Base-by-base conservation (phyloP, 192 early-diverging fungal genomes). In the Phycomyces blakesleeanus region DNA sequence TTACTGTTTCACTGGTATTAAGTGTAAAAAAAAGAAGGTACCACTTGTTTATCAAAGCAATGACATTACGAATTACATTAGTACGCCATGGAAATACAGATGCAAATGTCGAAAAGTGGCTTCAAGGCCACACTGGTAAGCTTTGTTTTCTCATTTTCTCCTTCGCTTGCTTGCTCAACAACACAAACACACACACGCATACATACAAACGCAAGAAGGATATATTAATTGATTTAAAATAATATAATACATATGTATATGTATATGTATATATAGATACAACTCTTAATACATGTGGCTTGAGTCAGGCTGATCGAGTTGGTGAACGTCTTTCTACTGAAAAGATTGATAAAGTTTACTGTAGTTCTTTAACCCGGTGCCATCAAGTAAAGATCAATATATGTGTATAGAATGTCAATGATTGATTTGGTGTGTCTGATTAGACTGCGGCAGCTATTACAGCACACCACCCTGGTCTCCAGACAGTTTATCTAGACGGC, bases 81-180 rank as follows among this genome's bases (percentile, higher is more conserved):
- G 55, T 67, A 3, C 55, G 71, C 16, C 71, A 73, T 55, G 71
- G 71, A 37, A 73, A 73, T 54, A 73, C 71, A 1, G 71, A 73
- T 63, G 71, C 71, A 0, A 73, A 73, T 22, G 63, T 61, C 9
- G 50, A 66, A 41, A 40, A 59, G 18, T 59, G 59, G 56, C 10
- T 73, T 3, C 71, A 73, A 41, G 71, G 71, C 4, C 71, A 73
- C 15, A 40, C 40, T 16, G 71, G 71, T 67, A 62, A 58, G 39
- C 5, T 1, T 37, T 7, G 29, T 29, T n/a, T n/a, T n/a, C n/a
- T n/a, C n/a, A n/a, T n/a, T n/a, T n/a, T n/a, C n/a, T n/a, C n/a
- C n/a, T n/a, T n/a, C n/a, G n/a, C n/a, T n/a, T n/a, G n/a, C n/a
- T n/a, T n/a, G n/a, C n/a, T n/a, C n/a, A n/a, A n/a, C n/a, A n/a